Conservation (phyloP, 2,329 filamentous ascomycete genomes). For the Bipolaris cookei region DNA sequence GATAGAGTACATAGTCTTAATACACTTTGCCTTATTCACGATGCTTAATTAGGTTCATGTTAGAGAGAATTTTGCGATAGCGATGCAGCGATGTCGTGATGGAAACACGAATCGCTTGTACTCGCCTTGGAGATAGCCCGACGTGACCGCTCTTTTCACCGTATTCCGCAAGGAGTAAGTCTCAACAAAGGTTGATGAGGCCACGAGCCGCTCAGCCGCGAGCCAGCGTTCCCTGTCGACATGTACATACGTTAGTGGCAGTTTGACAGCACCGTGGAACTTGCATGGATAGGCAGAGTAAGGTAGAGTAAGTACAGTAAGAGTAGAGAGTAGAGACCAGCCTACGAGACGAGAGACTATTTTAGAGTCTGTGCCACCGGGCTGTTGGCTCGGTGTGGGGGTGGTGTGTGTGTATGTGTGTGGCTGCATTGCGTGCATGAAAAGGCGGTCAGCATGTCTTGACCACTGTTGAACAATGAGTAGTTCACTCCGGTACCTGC, state of each 20-base stretch:
- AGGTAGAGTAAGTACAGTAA: no score
- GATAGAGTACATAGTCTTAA: conserved; percentile 8
- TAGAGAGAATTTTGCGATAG: neutral
- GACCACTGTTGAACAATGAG: neutral
- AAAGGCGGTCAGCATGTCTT: conserved; percentile 21
- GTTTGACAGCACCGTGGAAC: conserved; percentile 8
- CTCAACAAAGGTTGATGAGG: conserved; percentile 8
- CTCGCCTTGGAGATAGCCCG: neutral
- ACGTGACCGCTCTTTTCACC: conserved; percentile 26
- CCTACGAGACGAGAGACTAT: neutral
- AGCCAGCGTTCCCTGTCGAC: conserved; percentile 11
- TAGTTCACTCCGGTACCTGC: conserved; percentile 2
- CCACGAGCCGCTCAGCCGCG: conserved; percentile 1
- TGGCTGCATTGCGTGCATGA: conserved; percentile 21
- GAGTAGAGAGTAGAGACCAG: neutral
- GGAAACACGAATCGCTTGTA: neutral
- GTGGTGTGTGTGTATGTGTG: neutral
- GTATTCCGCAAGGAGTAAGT: conserved; percentile 2
- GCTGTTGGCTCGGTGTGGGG: neutral
- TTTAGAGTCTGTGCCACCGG: neutral
- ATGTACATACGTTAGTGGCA: neutral
- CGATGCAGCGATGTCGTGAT: neutral
- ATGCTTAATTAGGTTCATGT: neutral
- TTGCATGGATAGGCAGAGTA: conserved; percentile 3
- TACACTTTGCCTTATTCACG: neutral